phyloP scores from a whole-genome alignment of 2,329 filamentous ascomycete genomes.

The Penicillium sp. region DNA sequence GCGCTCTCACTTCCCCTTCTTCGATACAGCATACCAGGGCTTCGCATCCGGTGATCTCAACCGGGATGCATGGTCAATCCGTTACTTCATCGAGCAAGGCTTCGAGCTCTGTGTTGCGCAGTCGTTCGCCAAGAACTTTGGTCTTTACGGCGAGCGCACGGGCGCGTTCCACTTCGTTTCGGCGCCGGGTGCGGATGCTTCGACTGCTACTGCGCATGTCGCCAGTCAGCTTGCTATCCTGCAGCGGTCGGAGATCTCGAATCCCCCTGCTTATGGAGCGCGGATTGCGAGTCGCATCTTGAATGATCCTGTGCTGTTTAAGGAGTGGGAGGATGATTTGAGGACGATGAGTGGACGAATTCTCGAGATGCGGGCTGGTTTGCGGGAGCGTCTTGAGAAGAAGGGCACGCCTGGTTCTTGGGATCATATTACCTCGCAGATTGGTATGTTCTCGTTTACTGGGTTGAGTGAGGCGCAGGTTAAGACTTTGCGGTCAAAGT shows the following conservation, averaged over 20 bases:
- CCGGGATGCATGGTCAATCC: constrained; percentile 86
- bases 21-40: constrained; percentile 96
- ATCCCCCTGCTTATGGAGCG: constrained; percentile 92
- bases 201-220: constrained; percentile 63
- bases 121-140: constrained; percentile 68
- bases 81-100: constrained; percentile 91
- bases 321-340: constrained; percentile 90
- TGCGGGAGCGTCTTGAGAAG: constrained; percentile 79
- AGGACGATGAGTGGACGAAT: constrained; percentile 94
- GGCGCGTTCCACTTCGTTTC: constrained; percentile 96
- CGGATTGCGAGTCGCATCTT: constrained; percentile 82
- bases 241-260: constrained; percentile 96
- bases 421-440: constrained; percentile 98
- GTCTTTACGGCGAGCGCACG: constrained; percentile 92
- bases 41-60: constrained; percentile 90
- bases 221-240: constrained; percentile 88
- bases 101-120: constrained; percentile 66
- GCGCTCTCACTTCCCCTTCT: constrained; percentile 93
- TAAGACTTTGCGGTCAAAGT: constrained; percentile 46
- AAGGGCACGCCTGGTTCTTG: constrained; percentile 85
- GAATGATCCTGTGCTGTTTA: constrained; percentile 78
- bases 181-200: constrained; percentile 66
- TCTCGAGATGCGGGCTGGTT: constrained; percentile 79
- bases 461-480: constrained; percentile 55
- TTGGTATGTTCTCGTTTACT: constrained; percentile 96